Evolutionary conservation across 164 flowering plant species (phyloP), one percentile per base, ranked within the genome.

Genomic region (Protea cynaroides): DNA sequence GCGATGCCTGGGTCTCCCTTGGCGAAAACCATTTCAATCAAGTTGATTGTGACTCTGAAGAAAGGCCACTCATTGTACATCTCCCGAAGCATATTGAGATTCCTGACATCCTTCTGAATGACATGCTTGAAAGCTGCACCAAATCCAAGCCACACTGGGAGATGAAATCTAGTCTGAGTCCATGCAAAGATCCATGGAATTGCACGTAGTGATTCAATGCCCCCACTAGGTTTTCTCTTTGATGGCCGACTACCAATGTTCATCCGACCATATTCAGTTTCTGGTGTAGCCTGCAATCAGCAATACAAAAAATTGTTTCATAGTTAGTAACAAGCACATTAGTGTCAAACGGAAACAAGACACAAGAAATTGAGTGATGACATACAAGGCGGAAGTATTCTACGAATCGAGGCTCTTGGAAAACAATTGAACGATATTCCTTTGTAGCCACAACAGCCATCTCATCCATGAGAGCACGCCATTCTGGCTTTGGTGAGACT

Each of bases 131-230:
- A 95, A 55, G 97, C 99, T 56, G 82, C 91, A 50, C 99, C 95
- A 72, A 92, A 92, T 8, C 99, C 99, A 34, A 95, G 91, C 99
- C 99, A 95, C 24, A 94, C 99, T 0, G 99, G 99, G 25, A 91
- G 97, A 76, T 94, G 99, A 63, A 94, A 94, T 81, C 99, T 82
- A 13, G 99, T 95, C 53, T 95, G 99, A 1, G 97, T 92, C 99
- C 99, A 95, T 2, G 99, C 97, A 76, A 95, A 95, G 68, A 95
- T 95, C 99, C 99, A 95, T 13, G 99, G 99, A 62, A 95, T 95
- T 44, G 98, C 98, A 74, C 98, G 86, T 12, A 95, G 95, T 40
- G 99, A 90, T 77, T 95, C 99, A 46, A 92, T 95, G 5, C 99
- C 99, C 7, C 99, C 99, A 73, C 98, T 95, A 22, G 99, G 98